phyloP scores from a whole-genome alignment of 139 green algal species.

The Raphidocelis subcapitata region DNA sequence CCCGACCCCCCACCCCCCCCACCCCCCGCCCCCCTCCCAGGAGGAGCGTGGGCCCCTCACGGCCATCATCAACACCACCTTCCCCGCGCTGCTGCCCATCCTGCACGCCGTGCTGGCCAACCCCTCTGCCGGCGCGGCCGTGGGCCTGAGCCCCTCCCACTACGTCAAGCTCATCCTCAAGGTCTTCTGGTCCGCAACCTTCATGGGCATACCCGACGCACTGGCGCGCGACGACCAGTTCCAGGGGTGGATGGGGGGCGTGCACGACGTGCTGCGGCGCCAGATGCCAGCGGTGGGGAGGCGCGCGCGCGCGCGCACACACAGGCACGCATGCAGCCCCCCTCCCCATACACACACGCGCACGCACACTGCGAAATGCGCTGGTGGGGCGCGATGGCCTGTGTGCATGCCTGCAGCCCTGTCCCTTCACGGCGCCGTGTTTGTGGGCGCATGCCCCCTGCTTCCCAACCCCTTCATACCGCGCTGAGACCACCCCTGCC shows the following conservation, averaged over 20 bases:
- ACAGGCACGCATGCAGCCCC: too few relatives aligned
- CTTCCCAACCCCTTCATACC: too few relatives aligned
- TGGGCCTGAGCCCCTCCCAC: constrained; percentile 15
- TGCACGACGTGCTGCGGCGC: constrained; percentile 68
- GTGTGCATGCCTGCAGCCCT: too few relatives aligned
- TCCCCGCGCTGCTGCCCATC: constrained; percentile 67
- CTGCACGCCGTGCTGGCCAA: constrained; percentile 70
- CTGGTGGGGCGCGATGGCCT: too few relatives aligned
- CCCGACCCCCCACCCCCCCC: too few relatives aligned
- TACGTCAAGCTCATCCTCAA: constrained; percentile 62
- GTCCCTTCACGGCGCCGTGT: too few relatives aligned
- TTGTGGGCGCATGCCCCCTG: too few relatives aligned
- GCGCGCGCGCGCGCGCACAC: neutral
- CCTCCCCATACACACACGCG: too few relatives aligned
- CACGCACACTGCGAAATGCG: too few relatives aligned
- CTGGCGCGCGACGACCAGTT: constrained; percentile 74
- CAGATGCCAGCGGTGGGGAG: constrained; percentile 65
- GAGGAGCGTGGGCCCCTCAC: constrained; percentile 43
- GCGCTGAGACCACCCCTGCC: too few relatives aligned
- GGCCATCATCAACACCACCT: constrained; percentile 55
- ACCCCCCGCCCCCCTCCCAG: neutral
- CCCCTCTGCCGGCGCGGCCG: constrained; percentile 48
- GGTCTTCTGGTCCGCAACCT: constrained; percentile 86
- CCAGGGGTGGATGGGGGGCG: constrained; percentile 77
- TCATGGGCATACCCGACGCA: constrained; percentile 84